Base-by-base conservation (phyloP, 1,284 basidiomycete genomes). In the Crucibulum cyathiforme region DNA sequence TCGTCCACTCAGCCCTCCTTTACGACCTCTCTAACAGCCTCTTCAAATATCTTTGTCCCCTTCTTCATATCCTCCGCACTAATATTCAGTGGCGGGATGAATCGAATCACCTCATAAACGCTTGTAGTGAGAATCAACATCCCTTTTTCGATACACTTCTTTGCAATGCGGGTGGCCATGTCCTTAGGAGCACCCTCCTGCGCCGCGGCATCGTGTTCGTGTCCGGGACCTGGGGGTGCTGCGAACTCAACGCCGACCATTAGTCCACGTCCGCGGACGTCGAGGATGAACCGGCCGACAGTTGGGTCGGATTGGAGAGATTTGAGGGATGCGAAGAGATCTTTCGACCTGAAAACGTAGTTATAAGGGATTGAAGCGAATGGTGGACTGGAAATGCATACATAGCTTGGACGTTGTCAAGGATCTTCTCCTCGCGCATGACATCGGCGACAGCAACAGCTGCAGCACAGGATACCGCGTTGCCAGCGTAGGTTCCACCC, bases 401-500 rank as follows among this genome's bases (percentile, higher is more conserved):
- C 86, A 94, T 85, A 13, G 81, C 85, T 53, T 85, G 77, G 49
- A 95, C 94, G 70, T 97, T 97, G 9, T 85, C 85, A 39, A 95
- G 81, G 53, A 96, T 83, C 31, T 89, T 87, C 68, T 95, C 93
- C 62, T 92, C 88, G 62, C 79, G 80, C 77, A 97, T 89, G 1
- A 85, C 90, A 56, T 96, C 89, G 37, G 85, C 85, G 37, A 93
- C 91, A 0, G 94, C 95, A 43, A 90, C 82, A 10, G 89, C 95
- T 15, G 95, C 95, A 0, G 95, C 95, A 71, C 95, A 97, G 0
- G 92, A 82, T 0, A 97, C 92, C 0, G 93, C 90, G 70, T 96
- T 97, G 36, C 95, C 95, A 9, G 92, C 92, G 67, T 96, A 96
- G 3, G 95, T 96, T 17, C 94, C 95, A 35, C 94, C 94, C 90